Evolutionary conservation across 495 filamentous ascomycete species (phyloP).

Genomic region (Staphylotrichum tortipilum): DNA sequence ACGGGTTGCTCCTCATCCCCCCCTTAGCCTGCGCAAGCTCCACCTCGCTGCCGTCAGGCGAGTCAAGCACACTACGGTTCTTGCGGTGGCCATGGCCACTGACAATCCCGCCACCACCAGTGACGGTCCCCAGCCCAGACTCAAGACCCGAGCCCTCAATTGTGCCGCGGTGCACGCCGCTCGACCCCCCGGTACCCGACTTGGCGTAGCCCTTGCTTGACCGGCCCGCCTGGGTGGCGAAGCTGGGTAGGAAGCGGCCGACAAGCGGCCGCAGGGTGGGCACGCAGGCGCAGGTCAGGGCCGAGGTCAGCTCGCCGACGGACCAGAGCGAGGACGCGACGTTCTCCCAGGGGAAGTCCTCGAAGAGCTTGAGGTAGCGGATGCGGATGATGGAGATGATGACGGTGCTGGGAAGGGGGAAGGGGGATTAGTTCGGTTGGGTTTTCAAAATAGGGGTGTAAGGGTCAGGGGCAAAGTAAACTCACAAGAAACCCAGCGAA

Average conservation of each 20-base stretch:
- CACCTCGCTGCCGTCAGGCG: slow-evolving; percentile 3
- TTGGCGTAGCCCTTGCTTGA: background rate
- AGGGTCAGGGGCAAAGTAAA: background rate
- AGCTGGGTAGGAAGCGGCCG: slow-evolving; percentile 23
- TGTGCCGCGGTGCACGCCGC: background rate
- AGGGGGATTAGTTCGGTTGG: background rate
- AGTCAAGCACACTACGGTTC: background rate
- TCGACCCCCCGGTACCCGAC: too few species aligned
- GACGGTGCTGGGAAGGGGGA: slow-evolving; percentile 29
- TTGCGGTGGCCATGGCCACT: background rate
- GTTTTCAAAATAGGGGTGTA: too few species aligned
- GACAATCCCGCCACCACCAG: background rate
- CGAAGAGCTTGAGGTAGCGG: slow-evolving; percentile 30
- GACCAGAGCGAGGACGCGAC: slow-evolving; percentile 46
- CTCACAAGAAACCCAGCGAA: slow-evolving; percentile 32
- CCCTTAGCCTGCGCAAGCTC: background rate
- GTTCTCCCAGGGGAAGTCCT: slow-evolving; percentile 43
- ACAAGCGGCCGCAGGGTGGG: slow-evolving; percentile 41
- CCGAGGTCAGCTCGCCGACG: slow-evolving; percentile 44
- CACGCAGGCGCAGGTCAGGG: slow-evolving; percentile 46
- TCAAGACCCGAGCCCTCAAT: background rate
- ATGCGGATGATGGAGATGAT: slow-evolving; percentile 46
- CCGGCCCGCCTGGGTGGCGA: slow-evolving; percentile 1
- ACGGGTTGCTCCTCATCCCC: background rate
- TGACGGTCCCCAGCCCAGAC: background rate